A percentile compares a stretch with the other conserved stretches of the same genome.
Conservation (phyloP, 257 asterid species). For the Nicotiana tabacum region DNA sequence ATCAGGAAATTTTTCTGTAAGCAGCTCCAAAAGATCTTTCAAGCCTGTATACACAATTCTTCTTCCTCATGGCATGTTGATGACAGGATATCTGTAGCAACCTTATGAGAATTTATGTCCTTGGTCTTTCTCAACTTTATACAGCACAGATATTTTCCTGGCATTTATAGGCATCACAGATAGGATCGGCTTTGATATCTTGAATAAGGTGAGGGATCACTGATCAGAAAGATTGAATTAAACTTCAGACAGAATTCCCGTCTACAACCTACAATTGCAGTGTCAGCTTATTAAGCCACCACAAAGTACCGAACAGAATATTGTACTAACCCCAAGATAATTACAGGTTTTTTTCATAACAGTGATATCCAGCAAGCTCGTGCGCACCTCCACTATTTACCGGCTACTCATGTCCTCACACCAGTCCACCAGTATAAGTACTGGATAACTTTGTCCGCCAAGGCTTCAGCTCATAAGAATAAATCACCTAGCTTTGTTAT, state of each 20-base stretch:
- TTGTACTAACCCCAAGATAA: not conserved
- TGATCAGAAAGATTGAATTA: not conserved
- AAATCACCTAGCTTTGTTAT: not conserved
- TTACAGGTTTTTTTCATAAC: too few relatives aligned
- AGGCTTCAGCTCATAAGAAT: not conserved
- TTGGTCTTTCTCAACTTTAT: not conserved
- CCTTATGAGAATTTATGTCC: not conserved
- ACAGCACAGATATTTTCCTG: not conserved
- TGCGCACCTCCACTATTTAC: not conserved
- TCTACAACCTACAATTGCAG: not conserved
- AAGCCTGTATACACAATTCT: not conserved
- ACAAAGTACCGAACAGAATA: not conserved
- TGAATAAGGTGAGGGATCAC: not conserved
- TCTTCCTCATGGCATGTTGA: not conserved
- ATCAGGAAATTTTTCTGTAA: not conserved
- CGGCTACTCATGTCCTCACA: not conserved
- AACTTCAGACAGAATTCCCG: not conserved
- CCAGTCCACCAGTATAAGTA: not conserved
- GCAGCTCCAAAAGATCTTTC: not conserved
- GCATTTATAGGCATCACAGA: not conserved
- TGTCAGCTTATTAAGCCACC: not conserved
- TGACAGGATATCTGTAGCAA: not conserved
- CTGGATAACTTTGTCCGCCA: not conserved
- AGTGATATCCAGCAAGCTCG: not conserved
- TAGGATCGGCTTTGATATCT: not conserved